Conservation (phyloP, 495 filamentous ascomycete species). For the Podospora fimiseda region DNA sequence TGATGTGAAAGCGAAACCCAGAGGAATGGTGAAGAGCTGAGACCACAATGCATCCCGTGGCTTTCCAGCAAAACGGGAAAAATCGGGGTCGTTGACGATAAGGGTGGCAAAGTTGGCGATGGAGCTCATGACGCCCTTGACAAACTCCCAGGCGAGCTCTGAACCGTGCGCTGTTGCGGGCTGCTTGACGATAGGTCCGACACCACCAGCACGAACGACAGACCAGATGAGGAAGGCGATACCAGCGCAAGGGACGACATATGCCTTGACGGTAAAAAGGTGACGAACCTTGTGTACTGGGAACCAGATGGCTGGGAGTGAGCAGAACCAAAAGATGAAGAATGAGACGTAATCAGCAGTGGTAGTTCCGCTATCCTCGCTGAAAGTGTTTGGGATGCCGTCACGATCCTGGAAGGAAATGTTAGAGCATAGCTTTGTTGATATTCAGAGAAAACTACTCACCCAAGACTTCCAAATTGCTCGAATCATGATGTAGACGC, state of each 20-base stretch:
- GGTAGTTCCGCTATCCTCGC: conserved; percentile 58
- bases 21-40: conserved; percentile 79
- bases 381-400: conserved; percentile 61
- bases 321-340: conserved; percentile 76
- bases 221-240: conserved; percentile 90
- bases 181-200: conserved; percentile 81
- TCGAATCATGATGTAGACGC: conserved; percentile 74
- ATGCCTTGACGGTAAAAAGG: conserved; percentile 87
- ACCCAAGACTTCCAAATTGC: conserved; percentile 65
- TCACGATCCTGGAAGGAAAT: conserved; percentile 34
- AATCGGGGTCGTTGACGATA: conserved; percentile 83
- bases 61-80: conserved; percentile 75
- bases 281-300: conserved; percentile 72
- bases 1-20: conserved; percentile 80
- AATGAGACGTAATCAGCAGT: conserved; percentile 74
- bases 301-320: conserved; percentile 81
- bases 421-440: no score
- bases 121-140: conserved; percentile 78
- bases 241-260: conserved; percentile 75
- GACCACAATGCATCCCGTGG: conserved; percentile 84
- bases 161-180: conserved; percentile 56
- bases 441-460: no score
- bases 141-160: conserved; percentile 70
- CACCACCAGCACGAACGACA: conserved; percentile 71
- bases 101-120: conserved; percentile 93